Evolutionary conservation across 768 basidiomycete species (phyloP).

Genomic region (Gymnopilus dilepis): DNA sequence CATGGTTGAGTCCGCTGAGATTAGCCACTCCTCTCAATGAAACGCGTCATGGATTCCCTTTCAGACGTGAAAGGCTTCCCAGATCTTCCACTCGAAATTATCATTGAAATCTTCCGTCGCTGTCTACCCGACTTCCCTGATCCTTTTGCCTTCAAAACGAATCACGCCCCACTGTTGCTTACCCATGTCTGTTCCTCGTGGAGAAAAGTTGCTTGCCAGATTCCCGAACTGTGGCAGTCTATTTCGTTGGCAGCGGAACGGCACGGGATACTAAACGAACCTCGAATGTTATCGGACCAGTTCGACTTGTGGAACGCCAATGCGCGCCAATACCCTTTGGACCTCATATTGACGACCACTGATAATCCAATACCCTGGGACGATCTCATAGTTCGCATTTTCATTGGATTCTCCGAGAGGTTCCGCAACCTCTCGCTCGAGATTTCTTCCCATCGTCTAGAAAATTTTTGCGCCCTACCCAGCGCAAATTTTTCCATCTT

Average conservation of each 20-base stretch:
- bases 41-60: no score
- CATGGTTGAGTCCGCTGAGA: no score
- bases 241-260: neutral
- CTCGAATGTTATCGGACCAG: neutral
- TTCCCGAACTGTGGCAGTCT: neutral
- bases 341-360: neutral
- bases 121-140: neutral
- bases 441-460: neutral
- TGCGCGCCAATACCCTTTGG: neutral
- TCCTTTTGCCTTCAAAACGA: neutral
- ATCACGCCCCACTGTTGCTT: conserved; percentile 2
- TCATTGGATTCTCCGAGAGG: neutral
- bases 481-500: neutral
- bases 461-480: neutral
- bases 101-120: conserved; percentile 1
- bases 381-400: neutral
- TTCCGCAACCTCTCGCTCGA: neutral
- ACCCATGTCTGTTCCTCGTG: conserved; percentile 13
- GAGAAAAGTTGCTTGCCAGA: neutral
- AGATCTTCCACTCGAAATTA: conserved; percentile 2
- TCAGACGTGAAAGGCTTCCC: neutral
- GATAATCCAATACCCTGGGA: neutral
- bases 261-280: neutral
- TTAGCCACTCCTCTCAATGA: no score
- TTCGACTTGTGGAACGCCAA: neutral